A percentile compares a stretch with the other conserved stretches of the same genome.
Conservation (phyloP, 2,329 filamentous ascomycete species). For the Nemania sp. region DNA sequence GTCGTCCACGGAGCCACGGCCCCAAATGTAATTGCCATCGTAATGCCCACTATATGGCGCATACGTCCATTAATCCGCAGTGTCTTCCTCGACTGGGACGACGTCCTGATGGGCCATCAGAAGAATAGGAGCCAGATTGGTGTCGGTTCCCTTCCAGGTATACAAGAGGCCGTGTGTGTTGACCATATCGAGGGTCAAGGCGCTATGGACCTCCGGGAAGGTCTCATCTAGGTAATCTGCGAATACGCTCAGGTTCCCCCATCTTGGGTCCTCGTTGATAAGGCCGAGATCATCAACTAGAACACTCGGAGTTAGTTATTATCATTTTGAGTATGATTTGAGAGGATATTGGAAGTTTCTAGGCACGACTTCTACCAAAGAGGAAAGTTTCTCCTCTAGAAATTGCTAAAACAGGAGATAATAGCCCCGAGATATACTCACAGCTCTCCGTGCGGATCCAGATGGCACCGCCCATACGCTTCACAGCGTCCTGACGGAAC, state of each 20-base stretch:
- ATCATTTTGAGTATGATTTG: no score
- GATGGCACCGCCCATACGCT: slow-evolving; percentile 59
- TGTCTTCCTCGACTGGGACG: slow-evolving; percentile 67
- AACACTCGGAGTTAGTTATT: no score
- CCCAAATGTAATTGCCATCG: slow-evolving; percentile 71
- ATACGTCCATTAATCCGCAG: slow-evolving; percentile 66
- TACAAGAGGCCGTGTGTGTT: slow-evolving; percentile 71
- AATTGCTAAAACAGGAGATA: no score
- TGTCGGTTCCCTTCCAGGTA: slow-evolving; percentile 66
- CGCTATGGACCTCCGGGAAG: slow-evolving; percentile 64
- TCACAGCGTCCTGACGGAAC: slow-evolving; percentile 52
- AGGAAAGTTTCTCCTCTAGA: no score
- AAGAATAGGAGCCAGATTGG: slow-evolving; percentile 64
- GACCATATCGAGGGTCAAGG: slow-evolving; percentile 63
- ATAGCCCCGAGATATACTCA: no score
- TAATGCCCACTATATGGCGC: slow-evolving; percentile 70
- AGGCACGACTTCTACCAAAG: no score
- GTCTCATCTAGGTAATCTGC: slow-evolving; percentile 61
- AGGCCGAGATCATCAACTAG: slow-evolving; percentile 67
- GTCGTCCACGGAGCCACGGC: slow-evolving; percentile 69
- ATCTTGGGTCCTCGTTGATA: slow-evolving; percentile 67
- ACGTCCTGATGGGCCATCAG: slow-evolving; percentile 75
- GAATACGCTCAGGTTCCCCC: slow-evolving; percentile 69
- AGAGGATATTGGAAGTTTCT: no score
- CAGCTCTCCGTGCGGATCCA: slow-evolving; percentile 67